Percentiles rank a stretch among this genome's conserved stretches.
Conservation (phyloP, 352 stramenopile genomes). For the Peronospora belbahrii region DNA sequence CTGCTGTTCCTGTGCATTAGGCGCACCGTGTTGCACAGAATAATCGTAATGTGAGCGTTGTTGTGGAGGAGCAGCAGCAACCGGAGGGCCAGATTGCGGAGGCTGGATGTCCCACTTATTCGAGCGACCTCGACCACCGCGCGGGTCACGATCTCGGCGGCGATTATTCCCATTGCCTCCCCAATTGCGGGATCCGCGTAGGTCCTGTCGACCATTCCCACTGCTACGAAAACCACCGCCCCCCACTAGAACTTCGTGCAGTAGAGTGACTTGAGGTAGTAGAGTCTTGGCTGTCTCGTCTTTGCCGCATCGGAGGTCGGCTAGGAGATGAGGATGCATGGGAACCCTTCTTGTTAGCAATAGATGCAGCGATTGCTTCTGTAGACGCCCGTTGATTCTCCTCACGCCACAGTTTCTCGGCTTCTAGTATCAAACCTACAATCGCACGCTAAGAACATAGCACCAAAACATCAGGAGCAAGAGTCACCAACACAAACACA, state of each 20-base stretch:
- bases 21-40: conserved; percentile 21
- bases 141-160: conserved; percentile 27
- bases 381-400: conserved; percentile 25
- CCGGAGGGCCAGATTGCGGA: conserved; percentile 16
- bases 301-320: conserved; percentile 10
- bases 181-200: conserved; percentile 20
- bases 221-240: conserved; percentile 11
- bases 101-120: conserved; percentile 35
- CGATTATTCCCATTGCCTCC: conserved; percentile 18
- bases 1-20: conserved; percentile 20
- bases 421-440: conserved; percentile 59
- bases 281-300: conserved; percentile 31
- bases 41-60: conserved; percentile 28
- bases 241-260: conserved; percentile 29
- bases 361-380: conserved; percentile 10
- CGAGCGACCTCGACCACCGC: conserved; percentile 21
- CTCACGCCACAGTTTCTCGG: conserved; percentile 55
- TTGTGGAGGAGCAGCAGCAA: conserved; percentile 11
- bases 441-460: conserved; percentile 42
- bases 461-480: conserved; percentile 4
- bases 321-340: conserved; percentile 10
- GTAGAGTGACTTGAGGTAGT: conserved; percentile 32
- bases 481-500: conserved; percentile 3
- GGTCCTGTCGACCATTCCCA: conserved; percentile 18
- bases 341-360: conserved; percentile 19